Conservation (phyloP, 2,329 filamentous ascomycete genomes). For the Aureobasidium melanogenum region DNA sequence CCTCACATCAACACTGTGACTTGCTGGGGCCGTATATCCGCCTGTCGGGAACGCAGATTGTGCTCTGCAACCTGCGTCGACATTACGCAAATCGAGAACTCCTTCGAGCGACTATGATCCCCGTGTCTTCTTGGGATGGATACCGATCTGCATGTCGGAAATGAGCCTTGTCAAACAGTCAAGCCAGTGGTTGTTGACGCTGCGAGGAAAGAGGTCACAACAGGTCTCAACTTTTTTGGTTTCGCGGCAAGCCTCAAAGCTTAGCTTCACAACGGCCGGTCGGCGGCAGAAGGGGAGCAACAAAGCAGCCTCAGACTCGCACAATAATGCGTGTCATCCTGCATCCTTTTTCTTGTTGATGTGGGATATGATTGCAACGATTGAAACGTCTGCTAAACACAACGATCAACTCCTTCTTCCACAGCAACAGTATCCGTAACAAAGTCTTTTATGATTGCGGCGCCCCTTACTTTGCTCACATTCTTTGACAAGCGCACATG, state of each 20-base stretch:
- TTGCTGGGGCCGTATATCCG: background rate
- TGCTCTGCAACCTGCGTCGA: background rate
- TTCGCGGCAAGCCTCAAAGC: conserved; percentile 3
- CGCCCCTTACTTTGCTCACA: background rate
- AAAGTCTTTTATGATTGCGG: background rate
- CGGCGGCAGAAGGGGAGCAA: conserved; percentile 1
- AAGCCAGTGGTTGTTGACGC: conserved; percentile 3
- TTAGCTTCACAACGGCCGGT: background rate
- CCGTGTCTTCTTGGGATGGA: background rate
- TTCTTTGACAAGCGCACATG: conserved; percentile 3
- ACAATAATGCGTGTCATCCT: conserved; percentile 2
- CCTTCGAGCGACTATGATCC: background rate
- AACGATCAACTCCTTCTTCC: background rate
- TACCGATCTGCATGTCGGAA: conserved; percentile 9
- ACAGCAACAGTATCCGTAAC: conserved; percentile 4
- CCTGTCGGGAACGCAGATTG: background rate
- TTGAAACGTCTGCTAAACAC: conserved; percentile 5
- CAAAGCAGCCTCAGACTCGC: background rate
- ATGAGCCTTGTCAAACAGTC: conserved; percentile 9
- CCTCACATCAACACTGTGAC: background rate
- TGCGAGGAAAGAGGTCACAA: background rate
- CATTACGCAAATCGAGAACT: background rate
- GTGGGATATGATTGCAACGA: conserved; percentile 6
- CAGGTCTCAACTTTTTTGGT: background rate
- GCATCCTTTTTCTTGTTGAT: background rate